Evolutionary conservation across 306 rosid species (phyloP).

Genomic region (Sechiopsis laciniata): DNA sequence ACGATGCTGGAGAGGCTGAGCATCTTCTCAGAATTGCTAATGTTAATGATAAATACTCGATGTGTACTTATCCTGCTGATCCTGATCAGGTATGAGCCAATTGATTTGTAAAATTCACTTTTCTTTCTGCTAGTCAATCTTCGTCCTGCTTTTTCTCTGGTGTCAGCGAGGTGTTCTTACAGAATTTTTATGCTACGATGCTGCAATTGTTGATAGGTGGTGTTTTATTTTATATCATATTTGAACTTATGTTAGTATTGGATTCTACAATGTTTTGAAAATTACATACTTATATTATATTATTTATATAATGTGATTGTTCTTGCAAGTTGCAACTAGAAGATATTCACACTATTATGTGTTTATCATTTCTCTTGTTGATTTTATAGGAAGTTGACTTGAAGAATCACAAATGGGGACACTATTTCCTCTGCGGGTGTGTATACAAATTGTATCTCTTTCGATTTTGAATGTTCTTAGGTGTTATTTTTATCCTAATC

Average conservation of each 20-base stretch:
- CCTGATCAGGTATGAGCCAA: conserved; percentile 59
- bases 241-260: neutral
- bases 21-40: conserved; percentile 63
- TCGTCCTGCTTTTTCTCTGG: neutral
- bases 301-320: neutral
- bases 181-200: neutral
- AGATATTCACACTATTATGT: conserved; percentile 4
- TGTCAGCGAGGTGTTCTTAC: neutral
- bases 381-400: conserved; percentile 65
- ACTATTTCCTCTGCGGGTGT: conserved; percentile 94
- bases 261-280: neutral
- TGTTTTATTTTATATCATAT: neutral
- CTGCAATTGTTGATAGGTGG: neutral
- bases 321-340: neutral
- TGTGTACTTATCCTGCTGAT: conserved; percentile 81
- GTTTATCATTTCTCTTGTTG: conserved; percentile 13
- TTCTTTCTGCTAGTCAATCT: neutral
- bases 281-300: neutral
- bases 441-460: conserved; percentile 25
- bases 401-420: conserved; percentile 95
- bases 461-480: neutral
- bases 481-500: neutral
- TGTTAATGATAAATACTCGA: conserved; percentile 57
- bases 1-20: conserved; percentile 33
- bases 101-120: neutral